Conservation (phyloP, 2,329 filamentous ascomycete species). For the Leptosphaerulina australis region DNA sequence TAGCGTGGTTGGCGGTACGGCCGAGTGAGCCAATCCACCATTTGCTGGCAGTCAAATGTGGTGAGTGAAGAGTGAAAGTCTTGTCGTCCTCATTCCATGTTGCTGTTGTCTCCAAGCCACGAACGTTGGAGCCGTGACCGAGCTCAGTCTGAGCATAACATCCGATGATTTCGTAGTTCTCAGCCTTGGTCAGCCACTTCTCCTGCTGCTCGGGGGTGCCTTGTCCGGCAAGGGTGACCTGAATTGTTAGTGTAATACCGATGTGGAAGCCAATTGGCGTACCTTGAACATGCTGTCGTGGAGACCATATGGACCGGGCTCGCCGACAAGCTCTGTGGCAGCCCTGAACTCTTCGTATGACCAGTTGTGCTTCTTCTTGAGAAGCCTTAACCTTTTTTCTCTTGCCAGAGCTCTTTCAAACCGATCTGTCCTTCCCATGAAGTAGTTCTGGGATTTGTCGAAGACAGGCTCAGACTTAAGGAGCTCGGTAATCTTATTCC, state of each 20-base stretch:
- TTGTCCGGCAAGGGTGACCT: constrained; percentile 73
- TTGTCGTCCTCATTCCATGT: constrained; percentile 76
- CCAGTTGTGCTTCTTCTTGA: constrained; percentile 72
- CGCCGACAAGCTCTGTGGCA: constrained; percentile 72
- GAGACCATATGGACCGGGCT: constrained; percentile 75
- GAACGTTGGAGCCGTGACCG: constrained; percentile 75
- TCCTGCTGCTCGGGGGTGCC: constrained; percentile 75
- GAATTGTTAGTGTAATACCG: constrained; percentile 14
- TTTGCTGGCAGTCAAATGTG: constrained; percentile 75
- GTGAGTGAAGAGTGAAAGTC: constrained; percentile 76
- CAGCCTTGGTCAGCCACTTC: constrained; percentile 71
- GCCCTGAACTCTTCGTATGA: constrained; percentile 65
- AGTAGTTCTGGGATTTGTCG: constrained; percentile 80
- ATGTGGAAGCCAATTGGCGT: constrained; percentile 22
- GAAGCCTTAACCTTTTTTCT: constrained; percentile 71
- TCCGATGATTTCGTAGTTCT: constrained; percentile 74
- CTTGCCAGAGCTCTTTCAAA: constrained; percentile 73
- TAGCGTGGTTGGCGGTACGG: constrained; percentile 75
- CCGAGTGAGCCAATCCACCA: constrained; percentile 87
- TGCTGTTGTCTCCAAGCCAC: constrained; percentile 68
- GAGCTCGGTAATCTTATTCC: constrained; percentile 66
- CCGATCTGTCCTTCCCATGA: constrained; percentile 70
- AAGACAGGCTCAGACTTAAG: constrained; percentile 72
- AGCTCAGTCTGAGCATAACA: constrained; percentile 84
- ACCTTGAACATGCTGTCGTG: constrained; percentile 74